phyloP scores from a whole-genome alignment of 768 basidiomycete genomes.

The Pisolithus sp. region DNA sequence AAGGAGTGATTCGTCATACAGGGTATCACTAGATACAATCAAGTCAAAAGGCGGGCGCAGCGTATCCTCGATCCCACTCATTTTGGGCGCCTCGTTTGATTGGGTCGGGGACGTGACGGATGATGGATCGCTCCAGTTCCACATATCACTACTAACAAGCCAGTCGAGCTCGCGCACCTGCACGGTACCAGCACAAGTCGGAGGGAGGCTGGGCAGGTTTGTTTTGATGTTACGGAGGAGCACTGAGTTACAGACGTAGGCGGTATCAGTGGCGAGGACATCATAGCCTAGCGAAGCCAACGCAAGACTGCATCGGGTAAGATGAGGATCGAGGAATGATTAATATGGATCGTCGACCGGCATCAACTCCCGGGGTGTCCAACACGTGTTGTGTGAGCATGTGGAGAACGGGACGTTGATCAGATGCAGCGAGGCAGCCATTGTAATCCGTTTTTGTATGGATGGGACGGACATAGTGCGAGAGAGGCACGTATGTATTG shows the following conservation, averaged over 20 bases:
- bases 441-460: not conserved
- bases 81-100: slow-evolving; percentile 11
- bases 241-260: slow-evolving; percentile 55
- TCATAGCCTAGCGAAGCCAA: slow-evolving; percentile 66
- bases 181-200: slow-evolving; percentile 37
- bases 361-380: not conserved
- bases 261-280: slow-evolving; percentile 71
- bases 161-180: slow-evolving; percentile 67
- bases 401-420: not conserved
- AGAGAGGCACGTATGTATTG: not conserved
- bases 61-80: slow-evolving; percentile 5
- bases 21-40: slow-evolving; percentile 78
- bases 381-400: too few species aligned
- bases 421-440: not conserved
- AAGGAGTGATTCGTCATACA: slow-evolving; percentile 59
- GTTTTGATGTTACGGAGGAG: slow-evolving; percentile 53
- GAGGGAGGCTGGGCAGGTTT: slow-evolving; percentile 33
- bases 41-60: slow-evolving; percentile 63
- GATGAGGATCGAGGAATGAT: not conserved
- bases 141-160: slow-evolving; percentile 47
- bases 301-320: slow-evolving; percentile 41
- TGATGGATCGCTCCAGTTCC: slow-evolving; percentile 43
- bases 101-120: slow-evolving; percentile 30
- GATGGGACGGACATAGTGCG: not conserved
- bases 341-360: not conserved